A percentile compares a stretch with the other conserved stretches of the same genome.
These are phyloP conservation scores for Plasmodium gallinaceum DNA, from an alignment of 169 alveolate genomes.

Conservation along the genomic window DNA sequence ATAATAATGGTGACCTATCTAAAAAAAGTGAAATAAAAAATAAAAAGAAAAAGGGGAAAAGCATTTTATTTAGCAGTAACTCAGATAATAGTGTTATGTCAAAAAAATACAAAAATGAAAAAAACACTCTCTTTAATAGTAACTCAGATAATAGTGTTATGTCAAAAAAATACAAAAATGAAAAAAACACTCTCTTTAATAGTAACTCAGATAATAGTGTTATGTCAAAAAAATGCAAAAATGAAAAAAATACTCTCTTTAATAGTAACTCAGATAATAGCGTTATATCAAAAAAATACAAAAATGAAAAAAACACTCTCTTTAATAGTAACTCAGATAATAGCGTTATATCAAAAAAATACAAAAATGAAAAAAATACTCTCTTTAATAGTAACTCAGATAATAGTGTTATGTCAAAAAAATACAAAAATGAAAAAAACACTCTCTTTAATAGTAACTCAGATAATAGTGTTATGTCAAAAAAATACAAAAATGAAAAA, in stretches of 20 bases:
- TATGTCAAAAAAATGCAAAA: no score
- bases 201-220: neutral
- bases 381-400: no score
- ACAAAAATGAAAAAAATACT: neutral
- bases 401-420: neutral
- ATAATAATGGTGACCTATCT: neutral
- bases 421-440: neutral
- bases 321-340: no score
- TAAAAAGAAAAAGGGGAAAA: neutral
- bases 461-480: no score
- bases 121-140: neutral
- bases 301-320: no score
- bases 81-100: constrained; percentile 1
- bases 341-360: neutral
- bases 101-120: neutral
- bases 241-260: no score
- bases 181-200: neutral
- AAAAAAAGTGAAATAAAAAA: neutral
- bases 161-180: neutral
- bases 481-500: no score
- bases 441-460: neutral
- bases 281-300: no score
- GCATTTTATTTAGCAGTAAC: neutral
- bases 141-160: neutral
- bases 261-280: neutral